Evolutionary conservation across 495 filamentous ascomycete genomes (phyloP), one percentile per base, ranked within the genome.

Genomic region (Lophiostoma macrostomum): DNA sequence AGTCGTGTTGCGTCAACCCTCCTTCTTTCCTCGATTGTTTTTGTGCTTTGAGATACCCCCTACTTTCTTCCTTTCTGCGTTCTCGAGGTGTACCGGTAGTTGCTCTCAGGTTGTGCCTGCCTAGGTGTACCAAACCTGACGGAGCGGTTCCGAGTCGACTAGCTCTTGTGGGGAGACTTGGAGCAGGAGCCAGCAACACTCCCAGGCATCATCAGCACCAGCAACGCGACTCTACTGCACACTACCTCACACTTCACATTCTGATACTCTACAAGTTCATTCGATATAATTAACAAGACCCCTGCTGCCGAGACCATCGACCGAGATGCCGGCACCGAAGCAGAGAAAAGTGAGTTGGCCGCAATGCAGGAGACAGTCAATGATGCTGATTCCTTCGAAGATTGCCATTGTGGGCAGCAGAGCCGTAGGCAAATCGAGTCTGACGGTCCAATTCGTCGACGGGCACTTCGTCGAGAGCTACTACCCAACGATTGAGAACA

Each of bases 401-500:
- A 91, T 99, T 69, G 93, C 93, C 63, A 90, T 99, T 66, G 93
- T 97, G 32, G 93, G 93, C 71, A 96, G 88, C 73, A 86, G 94
- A 63, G 94, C 94, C 54, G 93, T 99, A 98, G 93, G 93, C 67
- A 99, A 99, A 78, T 95, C 89, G 13, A 97, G 93, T 32, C 84
- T 99, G 52, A 95, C 94, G 5, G 94, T 97, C 19, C 94, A 90
- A 68, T 97, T 93, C 69, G 91, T 96, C 66, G 93, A 97, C 68
- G 88, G 89, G 64, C 90, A 95, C 72, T 99, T 99, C 62, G 91
- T 97, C 63, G 94, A 97, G 69, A 91, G 86, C 69, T 99, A 99
- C 71, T 99, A 97, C 73, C 93, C 93, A 19, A 99, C 93, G 20
- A 96, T 99, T 63, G 93, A 97, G 74, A 99, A 97, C 69, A 97